Percentiles rank a stretch among this genome's conserved stretches.
Evolutionary conservation across 495 filamentous ascomycete species (phyloP).

Genomic region (Hypoxylon fuscum): DNA sequence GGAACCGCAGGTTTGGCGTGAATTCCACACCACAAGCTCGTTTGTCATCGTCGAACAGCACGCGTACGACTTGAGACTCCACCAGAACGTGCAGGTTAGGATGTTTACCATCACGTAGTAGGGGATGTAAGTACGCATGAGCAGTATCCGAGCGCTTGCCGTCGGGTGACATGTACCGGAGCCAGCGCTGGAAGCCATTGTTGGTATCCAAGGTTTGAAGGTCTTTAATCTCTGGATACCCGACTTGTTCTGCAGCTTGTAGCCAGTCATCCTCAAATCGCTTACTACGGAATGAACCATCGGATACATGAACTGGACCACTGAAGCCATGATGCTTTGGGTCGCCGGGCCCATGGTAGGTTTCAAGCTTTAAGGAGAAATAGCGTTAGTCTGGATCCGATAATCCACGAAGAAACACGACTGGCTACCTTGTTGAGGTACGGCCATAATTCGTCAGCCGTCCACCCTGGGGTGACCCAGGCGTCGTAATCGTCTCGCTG

Average conservation of each 20-base stretch:
- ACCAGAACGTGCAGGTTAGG: constrained; percentile 62
- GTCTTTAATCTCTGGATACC: constrained; percentile 56
- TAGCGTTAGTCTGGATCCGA: background rate
- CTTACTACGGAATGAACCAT: constrained; percentile 47
- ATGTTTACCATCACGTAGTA: constrained; percentile 54
- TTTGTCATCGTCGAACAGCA: constrained; percentile 59
- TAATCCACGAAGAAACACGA: background rate
- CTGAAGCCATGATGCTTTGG: constrained; percentile 54
- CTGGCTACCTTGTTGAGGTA: constrained; percentile 60
- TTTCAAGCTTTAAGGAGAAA: constrained; percentile 52
- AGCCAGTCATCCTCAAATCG: constrained; percentile 53
- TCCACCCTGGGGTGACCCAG: constrained; percentile 64
- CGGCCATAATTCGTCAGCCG: constrained; percentile 59
- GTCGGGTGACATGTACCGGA: constrained; percentile 49
- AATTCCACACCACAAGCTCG: constrained; percentile 59
- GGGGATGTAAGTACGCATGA: constrained; percentile 55
- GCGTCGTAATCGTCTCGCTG: constrained; percentile 59
- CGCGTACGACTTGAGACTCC: constrained; percentile 59
- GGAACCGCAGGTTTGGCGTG: constrained; percentile 44
- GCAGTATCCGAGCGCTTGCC: constrained; percentile 59
- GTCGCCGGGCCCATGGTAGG: constrained; percentile 54
- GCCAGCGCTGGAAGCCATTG: constrained; percentile 48
- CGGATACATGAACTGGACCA: constrained; percentile 61
- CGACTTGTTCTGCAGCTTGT: constrained; percentile 50
- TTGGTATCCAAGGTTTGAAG: constrained; percentile 51